phyloP scores from a whole-genome alignment of 129 eudicot species.

The Daucus carota region DH1_v3.0 NC_030386.2:26364001-26364500 shows the following conservation, averaged over 20 bases:
- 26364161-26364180: constrained; percentile 62
- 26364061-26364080: background rate
- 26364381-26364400: constrained; percentile 26
- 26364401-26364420: constrained; percentile 3
- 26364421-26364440: constrained; percentile 16
- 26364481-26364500: constrained; percentile 11
- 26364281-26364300: constrained; percentile 40
- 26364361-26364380: constrained; percentile 30
- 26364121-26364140: constrained; percentile 21
- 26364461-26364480: constrained; percentile 11
- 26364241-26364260: constrained; percentile 25
- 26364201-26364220: constrained; percentile 55
- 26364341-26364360: constrained; percentile 38
- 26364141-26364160: constrained; percentile 80
- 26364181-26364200: constrained; percentile 47
- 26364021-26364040: background rate
- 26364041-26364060: background rate
- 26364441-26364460: constrained; percentile 8
- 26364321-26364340: constrained; percentile 31
- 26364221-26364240: constrained; percentile 29
- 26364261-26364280: constrained; percentile 32
- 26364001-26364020: constrained; percentile 7
- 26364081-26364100: background rate
- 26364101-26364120: background rate
- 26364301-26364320: constrained; percentile 35